A percentile compares a stretch with the other conserved stretches of the same genome.
Evolutionary conservation across 768 basidiomycete species (phyloP).

Genomic region (Serpula lacrymans): DNA sequence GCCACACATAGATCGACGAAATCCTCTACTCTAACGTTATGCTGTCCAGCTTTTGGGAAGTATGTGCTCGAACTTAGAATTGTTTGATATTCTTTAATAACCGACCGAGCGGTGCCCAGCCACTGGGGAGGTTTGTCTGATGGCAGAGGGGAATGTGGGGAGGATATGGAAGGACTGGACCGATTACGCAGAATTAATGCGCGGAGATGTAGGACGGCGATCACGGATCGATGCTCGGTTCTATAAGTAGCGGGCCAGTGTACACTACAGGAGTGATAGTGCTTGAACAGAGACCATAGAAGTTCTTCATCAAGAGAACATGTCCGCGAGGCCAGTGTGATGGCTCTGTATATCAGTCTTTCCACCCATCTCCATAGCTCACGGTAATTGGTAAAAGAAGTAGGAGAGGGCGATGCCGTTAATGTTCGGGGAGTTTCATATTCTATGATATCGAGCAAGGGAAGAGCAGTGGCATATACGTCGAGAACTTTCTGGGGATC

Average conservation of each 20-base stretch:
- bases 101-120: slow-evolving; percentile 60
- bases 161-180: slow-evolving; percentile 10
- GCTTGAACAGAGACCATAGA: slow-evolving; percentile 61
- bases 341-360: slow-evolving; percentile 75
- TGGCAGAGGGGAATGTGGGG: slow-evolving; percentile 15
- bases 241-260: slow-evolving; percentile 83
- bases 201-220: slow-evolving; percentile 69
- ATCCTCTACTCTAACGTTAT: slow-evolving; percentile 76
- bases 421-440: slow-evolving; percentile 41
- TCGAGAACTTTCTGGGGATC: slow-evolving; percentile 50
- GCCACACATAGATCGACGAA: slow-evolving; percentile 79
- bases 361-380: slow-evolving; percentile 90
- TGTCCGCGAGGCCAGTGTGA: slow-evolving; percentile 57
- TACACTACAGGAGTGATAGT: slow-evolving; percentile 57
- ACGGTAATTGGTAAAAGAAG: slow-evolving; percentile 63
- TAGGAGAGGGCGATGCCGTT: slow-evolving; percentile 25
- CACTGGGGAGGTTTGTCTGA: slow-evolving; percentile 44
- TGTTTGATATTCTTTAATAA: slow-evolving; percentile 69
- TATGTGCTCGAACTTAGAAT: slow-evolving; percentile 64
- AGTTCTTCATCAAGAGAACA: slow-evolving; percentile 33
- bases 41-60: slow-evolving; percentile 81
- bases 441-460: slow-evolving; percentile 49
- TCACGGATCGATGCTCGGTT: slow-evolving; percentile 66
- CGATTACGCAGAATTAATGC: slow-evolving; percentile 59
- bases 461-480: slow-evolving; percentile 52